These are phyloP conservation scores for Neurospora sp. DNA, from an alignment of 495 filamentous ascomycete genomes.

Conservation along the genomic window DNA sequence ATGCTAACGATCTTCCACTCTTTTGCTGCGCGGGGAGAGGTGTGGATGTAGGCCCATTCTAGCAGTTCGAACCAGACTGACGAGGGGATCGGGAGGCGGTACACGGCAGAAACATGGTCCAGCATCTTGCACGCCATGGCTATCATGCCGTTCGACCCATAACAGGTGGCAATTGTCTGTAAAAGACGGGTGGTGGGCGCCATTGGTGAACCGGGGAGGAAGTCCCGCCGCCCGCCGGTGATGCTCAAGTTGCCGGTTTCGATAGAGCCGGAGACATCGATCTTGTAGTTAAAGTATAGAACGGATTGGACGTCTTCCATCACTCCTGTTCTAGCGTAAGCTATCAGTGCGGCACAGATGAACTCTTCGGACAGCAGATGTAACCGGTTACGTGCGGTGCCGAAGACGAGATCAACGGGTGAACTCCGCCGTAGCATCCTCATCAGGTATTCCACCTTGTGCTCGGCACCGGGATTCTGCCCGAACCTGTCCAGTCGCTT, in stretches of 20 bases:
- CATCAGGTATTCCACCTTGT: constrained; percentile 17
- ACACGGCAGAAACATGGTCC: constrained; percentile 16
- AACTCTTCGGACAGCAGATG: constrained; percentile 25
- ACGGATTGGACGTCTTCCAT: constrained; percentile 4
- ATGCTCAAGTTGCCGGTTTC: constrained; percentile 2
- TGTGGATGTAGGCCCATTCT: constrained; percentile 26
- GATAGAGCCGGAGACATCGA: neutral
- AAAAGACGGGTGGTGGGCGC: constrained; percentile 21
- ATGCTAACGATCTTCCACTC: constrained; percentile 19
- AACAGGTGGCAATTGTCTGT: constrained; percentile 24
- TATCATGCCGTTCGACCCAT: constrained; percentile 26
- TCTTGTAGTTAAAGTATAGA: constrained; percentile 7
- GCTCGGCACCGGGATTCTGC: constrained; percentile 13
- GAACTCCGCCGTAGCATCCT: constrained; percentile 13
- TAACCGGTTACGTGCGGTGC: constrained; percentile 2
- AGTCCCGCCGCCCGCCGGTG: neutral
- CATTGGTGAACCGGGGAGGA: constrained; percentile 5
- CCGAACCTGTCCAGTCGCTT: constrained; percentile 10
- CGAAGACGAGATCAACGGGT: constrained; percentile 5
- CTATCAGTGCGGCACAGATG: constrained; percentile 20
- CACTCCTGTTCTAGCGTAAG: constrained; percentile 17
- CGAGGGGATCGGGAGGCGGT: constrained; percentile 18
- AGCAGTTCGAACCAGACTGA: constrained; percentile 24
- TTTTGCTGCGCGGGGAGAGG: constrained; percentile 10
- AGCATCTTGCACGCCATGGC: constrained; percentile 18